Evolutionary conservation across 2,329 filamentous ascomycete species (phyloP), one percentile per base, ranked within the genome.

Genomic region (Pyrenophora tritici-repentis): DNA sequence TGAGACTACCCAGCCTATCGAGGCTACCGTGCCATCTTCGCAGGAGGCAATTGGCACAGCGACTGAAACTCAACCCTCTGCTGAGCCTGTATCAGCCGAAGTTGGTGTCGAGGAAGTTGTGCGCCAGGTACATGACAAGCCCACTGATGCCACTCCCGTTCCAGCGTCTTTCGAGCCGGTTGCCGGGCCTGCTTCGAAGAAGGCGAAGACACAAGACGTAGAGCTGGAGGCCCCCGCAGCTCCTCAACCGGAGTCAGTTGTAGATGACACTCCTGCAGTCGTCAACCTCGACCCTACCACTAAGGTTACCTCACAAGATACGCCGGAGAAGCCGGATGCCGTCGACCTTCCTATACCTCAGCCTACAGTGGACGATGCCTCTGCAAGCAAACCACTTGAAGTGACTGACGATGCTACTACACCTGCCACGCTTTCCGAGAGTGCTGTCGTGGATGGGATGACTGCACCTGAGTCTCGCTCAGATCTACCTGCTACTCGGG

Each of bases 171-270:
- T 43, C 12, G 46, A 41, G 13, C 46, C 42, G 34, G 8, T 32
- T 9, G 36, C 38, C 4, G 55, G 55, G 7, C 46, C 54, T n/a
- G 34, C 47, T 12, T 56, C 56, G 42, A 61, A 61, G 52, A 61
- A 64, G 38, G 56, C 40, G 6, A 62, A 63, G 42, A 61, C 12
- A n/a, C 40, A 52, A 32, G 51, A 52, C 4, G 29, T 22, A 18
- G 49, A 52, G 13, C 13, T 29, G n/a, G 42, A 37, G 12, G 12
- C 4, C 9, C 8, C 44, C 12, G 18, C 34, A 17, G 17, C 40
- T 8, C 16, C 6, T 16, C 14, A 36, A 16, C 17, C 40, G 17
- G 39, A 41, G 1, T 6, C 16, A 8, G 12, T n/a, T 14, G 22
- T 9, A 24, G 8, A 7, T 3, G 14, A 24, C n/a, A 9, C 44